Evolutionary conservation across 208 protist genomes (phyloP).

Genomic region (Crithidia thermophila): DNA sequence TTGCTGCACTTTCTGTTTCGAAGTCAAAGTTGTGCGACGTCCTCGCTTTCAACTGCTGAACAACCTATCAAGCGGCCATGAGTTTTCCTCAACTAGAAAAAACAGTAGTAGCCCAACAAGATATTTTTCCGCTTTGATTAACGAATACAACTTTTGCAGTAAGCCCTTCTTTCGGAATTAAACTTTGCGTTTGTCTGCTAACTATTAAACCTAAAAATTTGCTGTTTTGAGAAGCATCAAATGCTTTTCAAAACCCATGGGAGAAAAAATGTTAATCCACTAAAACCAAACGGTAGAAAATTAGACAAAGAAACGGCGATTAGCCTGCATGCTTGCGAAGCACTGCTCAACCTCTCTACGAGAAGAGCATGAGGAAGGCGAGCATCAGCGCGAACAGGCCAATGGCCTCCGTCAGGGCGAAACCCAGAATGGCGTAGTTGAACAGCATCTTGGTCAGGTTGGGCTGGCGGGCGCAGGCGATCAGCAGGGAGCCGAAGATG

Average conservation of each 20-base stretch:
- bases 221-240: neutral
- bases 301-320: neutral
- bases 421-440: slow-evolving; percentile 94
- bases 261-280: slow-evolving; percentile 1
- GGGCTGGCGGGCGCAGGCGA: slow-evolving; percentile 90
- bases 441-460: slow-evolving; percentile 93
- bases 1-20: too few species aligned
- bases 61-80: too few species aligned
- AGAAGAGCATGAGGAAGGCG: slow-evolving; percentile 95
- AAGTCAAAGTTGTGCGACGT: too few species aligned
- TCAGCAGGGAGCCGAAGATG: slow-evolving; percentile 87
- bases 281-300: slow-evolving; percentile 11
- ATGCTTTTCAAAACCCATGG: slow-evolving; percentile 2
- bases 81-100: too few species aligned
- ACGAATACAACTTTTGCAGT: too few species aligned
- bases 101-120: too few species aligned
- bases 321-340: slow-evolving; percentile 7
- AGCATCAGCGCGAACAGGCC: slow-evolving; percentile 93
- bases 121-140: too few species aligned
- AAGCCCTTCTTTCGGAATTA: too few species aligned
- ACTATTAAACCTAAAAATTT: slow-evolving; percentile 13
- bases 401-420: slow-evolving; percentile 93
- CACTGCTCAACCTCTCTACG: slow-evolving; percentile 47
- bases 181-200: slow-evolving; percentile 5
- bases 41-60: too few species aligned